These are phyloP conservation scores for Hyaloperonospora arabidopsidis DNA, from an alignment of 352 stramenopile species.

Conservation along the genomic window DNA sequence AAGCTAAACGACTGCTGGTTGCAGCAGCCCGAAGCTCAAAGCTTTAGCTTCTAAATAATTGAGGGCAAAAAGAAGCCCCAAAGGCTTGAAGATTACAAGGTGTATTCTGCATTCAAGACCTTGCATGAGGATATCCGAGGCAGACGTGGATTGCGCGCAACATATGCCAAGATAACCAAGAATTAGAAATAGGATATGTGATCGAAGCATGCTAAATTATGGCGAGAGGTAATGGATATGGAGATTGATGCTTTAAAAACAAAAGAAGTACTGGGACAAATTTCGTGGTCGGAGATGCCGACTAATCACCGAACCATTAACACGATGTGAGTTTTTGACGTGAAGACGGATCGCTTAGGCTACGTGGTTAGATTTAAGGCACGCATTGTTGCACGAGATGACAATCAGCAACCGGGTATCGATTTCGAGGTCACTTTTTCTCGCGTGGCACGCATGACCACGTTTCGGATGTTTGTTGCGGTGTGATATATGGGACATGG, in stretches of 20 bases:
- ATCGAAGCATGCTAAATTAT: not conserved
- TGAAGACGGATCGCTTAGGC: conserved; percentile 3
- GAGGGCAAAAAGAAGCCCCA: too few relatives aligned
- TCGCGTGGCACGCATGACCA: conserved; percentile 7
- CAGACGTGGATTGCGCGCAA: too few relatives aligned
- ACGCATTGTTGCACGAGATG: conserved; percentile 2
- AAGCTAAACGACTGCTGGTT: not conserved
- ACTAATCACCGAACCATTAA: not conserved
- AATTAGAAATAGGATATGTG: not conserved
- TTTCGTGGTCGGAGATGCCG: not conserved
- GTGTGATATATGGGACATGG: conserved; percentile 1
- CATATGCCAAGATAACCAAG: conserved; percentile 3
- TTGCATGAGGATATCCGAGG: too few relatives aligned
- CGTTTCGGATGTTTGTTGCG: conserved; percentile 9
- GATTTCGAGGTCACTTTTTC: conserved; percentile 9
- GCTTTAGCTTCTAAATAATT: too few relatives aligned
- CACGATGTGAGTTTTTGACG: conserved; percentile 8
- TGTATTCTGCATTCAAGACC: not conserved
- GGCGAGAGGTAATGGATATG: not conserved
- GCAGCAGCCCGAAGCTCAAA: too few relatives aligned
- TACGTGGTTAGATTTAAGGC: conserved; percentile 7
- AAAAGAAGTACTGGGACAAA: conserved; percentile 1
- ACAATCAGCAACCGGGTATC: conserved; percentile 10
- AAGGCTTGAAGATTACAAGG: not conserved
- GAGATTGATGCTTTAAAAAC: conserved; percentile 1